Evolutionary conservation across 805 yeast species (phyloP), one percentile per base, ranked within the genome.

Genomic region (Wickerhamiella shivajii): DNA sequence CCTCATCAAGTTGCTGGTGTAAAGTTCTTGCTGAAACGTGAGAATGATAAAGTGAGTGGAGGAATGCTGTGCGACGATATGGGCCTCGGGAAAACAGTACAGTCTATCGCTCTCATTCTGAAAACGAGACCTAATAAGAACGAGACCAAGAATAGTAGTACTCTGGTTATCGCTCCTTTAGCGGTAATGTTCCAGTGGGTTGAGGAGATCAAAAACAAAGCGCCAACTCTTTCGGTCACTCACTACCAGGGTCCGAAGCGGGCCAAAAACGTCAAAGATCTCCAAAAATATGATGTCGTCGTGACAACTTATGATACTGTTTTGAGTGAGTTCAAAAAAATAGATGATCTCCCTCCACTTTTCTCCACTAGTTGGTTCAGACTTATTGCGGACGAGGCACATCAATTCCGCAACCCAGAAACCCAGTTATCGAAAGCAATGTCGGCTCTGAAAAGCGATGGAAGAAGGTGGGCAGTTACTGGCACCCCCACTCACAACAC

Each of bases 11-110:
- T 54, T 2, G 44, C 44, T 4, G 74, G 74, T 2, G 46, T 67
- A 18, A 42, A 44, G 26, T 67, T 68, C 46, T 42, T 67, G 41
- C 41, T 44, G 4, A 33, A 37, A 5, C 52, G 72, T 11, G 74
- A 67, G 18, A 36, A 23, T 3, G 31, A 32, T 9, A 36, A 36
- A 11, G 28, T 40, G 13, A 63, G 59, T 37, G 79, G 79, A 18
- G 80, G 78, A 3, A 33, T 73, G n/a, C 56, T 80, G 24, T 80
- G 90, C 47, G 93, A 80, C 50, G 93, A 78, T 55, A 81, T 81
- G 93, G 93, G 93, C 12, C 59, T 81, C 11, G 93, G 93, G 33
- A 81, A 81, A 47, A 81, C 93, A 0, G 69, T 81, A 30, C 93
- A 81, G 54, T 69, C 79, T 10, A 59, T 73, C 26, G 77, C 90